Evolutionary conservation across 768 basidiomycete species (phyloP).

Genomic region (Chalciporus chontae): DNA sequence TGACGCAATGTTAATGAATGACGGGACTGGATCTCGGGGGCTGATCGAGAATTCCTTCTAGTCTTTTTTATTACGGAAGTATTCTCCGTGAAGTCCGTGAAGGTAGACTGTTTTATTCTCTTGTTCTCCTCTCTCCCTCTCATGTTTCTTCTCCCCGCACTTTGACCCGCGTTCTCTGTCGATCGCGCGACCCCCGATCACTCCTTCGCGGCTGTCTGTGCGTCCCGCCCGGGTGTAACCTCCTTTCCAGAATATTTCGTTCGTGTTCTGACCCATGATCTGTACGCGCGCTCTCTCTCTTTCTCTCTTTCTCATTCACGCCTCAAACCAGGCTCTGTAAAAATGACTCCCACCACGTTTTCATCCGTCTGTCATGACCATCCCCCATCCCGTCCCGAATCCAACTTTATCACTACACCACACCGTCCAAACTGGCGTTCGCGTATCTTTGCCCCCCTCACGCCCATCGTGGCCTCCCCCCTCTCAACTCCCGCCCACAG

Average conservation of each 20-base stretch:
- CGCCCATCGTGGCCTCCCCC: slow-evolving; percentile 61
- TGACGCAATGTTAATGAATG: not conserved
- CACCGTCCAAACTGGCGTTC: not conserved
- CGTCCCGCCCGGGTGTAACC: not conserved
- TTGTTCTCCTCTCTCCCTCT: not conserved
- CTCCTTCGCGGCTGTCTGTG: not conserved
- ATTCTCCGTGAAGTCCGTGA: not conserved
- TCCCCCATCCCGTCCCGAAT: not conserved
- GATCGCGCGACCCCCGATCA: not conserved
- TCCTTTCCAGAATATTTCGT: no score
- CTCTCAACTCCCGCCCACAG: slow-evolving; percentile 46
- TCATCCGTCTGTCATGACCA: no score
- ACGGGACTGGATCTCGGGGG: not conserved
- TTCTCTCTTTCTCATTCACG: no score
- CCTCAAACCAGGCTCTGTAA: not conserved
- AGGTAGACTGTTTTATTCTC: not conserved
- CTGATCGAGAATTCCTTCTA: not conserved
- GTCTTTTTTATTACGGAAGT: not conserved
- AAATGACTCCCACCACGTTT: no score
- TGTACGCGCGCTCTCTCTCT: not conserved
- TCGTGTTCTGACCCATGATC: not conserved
- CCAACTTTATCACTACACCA: not conserved
- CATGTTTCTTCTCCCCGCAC: not conserved
- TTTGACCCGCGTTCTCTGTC: not conserved
- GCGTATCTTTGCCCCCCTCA: slow-evolving; percentile 44